These are phyloP conservation scores for Lodderomyces elongisporus DNA, from an alignment of 1,139 yeast species.

Conservation along the genomic window DNA sequence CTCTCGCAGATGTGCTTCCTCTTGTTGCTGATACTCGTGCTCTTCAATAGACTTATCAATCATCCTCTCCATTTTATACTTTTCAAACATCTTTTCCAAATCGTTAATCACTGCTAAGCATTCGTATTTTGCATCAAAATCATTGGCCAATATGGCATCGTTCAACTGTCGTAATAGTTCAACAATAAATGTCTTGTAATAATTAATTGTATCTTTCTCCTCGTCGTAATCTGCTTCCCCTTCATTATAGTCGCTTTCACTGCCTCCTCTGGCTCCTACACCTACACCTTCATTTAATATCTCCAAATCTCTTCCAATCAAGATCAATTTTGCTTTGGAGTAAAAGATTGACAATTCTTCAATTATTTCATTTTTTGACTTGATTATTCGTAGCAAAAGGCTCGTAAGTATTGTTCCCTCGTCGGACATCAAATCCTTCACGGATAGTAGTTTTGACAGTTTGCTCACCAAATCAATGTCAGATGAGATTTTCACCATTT, in stretches of 20 bases:
- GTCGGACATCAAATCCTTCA: constrained; percentile 49
- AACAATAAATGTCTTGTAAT: constrained; percentile 49
- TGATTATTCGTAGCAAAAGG: constrained; percentile 43
- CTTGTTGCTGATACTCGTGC: constrained; percentile 4
- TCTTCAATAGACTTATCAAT: constrained; percentile 16
- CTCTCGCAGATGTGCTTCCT: not conserved
- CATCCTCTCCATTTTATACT: constrained; percentile 35
- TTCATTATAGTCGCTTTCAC: no score
- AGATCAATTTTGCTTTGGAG: constrained; percentile 51
- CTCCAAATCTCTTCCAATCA: constrained; percentile 53
- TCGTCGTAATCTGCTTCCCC: constrained; percentile 17
- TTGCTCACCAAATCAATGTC: constrained; percentile 46
- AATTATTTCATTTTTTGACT: constrained; percentile 43
- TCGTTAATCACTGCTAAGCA: constrained; percentile 57
- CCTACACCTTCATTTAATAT: constrained; percentile 22
- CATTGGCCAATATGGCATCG: constrained; percentile 44
- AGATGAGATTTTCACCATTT: constrained; percentile 35
- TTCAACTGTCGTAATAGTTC: constrained; percentile 49
- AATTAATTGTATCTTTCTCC: constrained; percentile 28
- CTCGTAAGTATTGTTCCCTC: constrained; percentile 56
- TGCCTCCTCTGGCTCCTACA: no score
- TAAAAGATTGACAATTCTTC: constrained; percentile 50
- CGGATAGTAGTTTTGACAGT: constrained; percentile 36
- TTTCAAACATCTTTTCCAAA: constrained; percentile 60
- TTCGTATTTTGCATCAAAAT: constrained; percentile 49